Evolutionary conservation across 164 flowering plant genomes (phyloP).

Genomic region (Tinospora cordifolia): DNA sequence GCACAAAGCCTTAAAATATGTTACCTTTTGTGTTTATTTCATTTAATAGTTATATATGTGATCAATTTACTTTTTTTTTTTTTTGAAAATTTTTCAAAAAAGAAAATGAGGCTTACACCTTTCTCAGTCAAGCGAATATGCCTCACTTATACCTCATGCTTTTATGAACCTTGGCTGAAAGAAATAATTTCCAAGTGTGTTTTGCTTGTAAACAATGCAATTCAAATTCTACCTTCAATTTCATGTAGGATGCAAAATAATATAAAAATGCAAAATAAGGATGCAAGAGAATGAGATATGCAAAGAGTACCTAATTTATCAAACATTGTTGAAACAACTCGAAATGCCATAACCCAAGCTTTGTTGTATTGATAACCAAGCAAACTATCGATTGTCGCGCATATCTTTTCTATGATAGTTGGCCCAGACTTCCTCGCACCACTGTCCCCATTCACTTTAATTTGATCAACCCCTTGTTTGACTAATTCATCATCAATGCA

Average conservation of each 20-base stretch:
- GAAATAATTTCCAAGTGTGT: background rate
- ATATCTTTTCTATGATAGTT: slow-evolving; percentile 71
- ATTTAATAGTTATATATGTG: too few relatives aligned
- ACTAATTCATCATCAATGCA: slow-evolving; percentile 78
- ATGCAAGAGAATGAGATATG: background rate
- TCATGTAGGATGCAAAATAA: background rate
- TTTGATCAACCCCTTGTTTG: slow-evolving; percentile 63
- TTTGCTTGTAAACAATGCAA: background rate
- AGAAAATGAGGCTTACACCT: too few relatives aligned
- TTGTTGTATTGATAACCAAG: slow-evolving; percentile 66
- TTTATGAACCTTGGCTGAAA: too few relatives aligned
- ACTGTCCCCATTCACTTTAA: slow-evolving; percentile 19
- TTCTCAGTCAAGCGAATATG: too few relatives aligned
- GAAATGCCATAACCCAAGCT: slow-evolving; percentile 80
- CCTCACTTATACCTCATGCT: too few relatives aligned
- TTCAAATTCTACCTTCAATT: background rate
- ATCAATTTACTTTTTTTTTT: too few relatives aligned
- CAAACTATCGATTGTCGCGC: slow-evolving; percentile 68
- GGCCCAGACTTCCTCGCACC: slow-evolving; percentile 47
- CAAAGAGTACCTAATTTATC: slow-evolving; percentile 67
- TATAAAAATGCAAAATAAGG: background rate
- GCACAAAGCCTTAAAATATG: too few relatives aligned
- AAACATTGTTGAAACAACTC: slow-evolving; percentile 68
- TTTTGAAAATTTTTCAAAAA: too few relatives aligned
- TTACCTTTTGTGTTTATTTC: too few relatives aligned